phyloP scores from a whole-genome alignment of 2,329 filamentous ascomycete species.

The Rhynchosporium graminicola region DNA sequence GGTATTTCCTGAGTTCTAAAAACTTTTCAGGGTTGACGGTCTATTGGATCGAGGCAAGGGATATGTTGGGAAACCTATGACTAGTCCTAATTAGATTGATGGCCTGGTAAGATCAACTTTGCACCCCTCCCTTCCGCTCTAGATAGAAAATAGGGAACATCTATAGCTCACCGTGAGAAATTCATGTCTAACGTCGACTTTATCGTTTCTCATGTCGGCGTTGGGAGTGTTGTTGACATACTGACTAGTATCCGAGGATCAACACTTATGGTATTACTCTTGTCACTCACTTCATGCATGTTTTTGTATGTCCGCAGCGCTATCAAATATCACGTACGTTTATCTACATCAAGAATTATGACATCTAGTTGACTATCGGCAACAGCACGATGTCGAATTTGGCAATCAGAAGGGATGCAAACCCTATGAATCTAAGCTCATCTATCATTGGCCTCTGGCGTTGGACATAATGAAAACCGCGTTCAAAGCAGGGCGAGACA shows the following conservation, averaged over 20 bases:
- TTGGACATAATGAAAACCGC: conserved; percentile 35
- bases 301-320: conserved; percentile 9
- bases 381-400: conserved; percentile 19
- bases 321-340: conserved; percentile 18
- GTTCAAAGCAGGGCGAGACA: conserved; percentile 25
- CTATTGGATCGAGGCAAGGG: too few relatives aligned
- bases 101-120: too few relatives aligned
- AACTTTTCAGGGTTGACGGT: too few relatives aligned
- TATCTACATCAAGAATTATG: neutral
- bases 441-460: conserved; percentile 35
- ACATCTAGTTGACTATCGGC: conserved; percentile 1
- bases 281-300: conserved; percentile 12
- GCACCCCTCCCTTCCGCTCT: too few relatives aligned
- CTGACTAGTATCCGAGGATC: conserved; percentile 15
- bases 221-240: neutral
- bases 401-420: conserved; percentile 22
- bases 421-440: conserved; percentile 18
- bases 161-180: too few relatives aligned
- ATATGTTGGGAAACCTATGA: too few relatives aligned
- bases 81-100: too few relatives aligned
- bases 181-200: too few relatives aligned
- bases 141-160: too few relatives aligned
- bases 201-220: conserved; percentile 1
- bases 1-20: too few relatives aligned
- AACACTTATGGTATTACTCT: conserved; percentile 14